Evolutionary conservation across 2,329 filamentous ascomycete genomes (phyloP).

Genomic region (Beauveria caledonica): DNA sequence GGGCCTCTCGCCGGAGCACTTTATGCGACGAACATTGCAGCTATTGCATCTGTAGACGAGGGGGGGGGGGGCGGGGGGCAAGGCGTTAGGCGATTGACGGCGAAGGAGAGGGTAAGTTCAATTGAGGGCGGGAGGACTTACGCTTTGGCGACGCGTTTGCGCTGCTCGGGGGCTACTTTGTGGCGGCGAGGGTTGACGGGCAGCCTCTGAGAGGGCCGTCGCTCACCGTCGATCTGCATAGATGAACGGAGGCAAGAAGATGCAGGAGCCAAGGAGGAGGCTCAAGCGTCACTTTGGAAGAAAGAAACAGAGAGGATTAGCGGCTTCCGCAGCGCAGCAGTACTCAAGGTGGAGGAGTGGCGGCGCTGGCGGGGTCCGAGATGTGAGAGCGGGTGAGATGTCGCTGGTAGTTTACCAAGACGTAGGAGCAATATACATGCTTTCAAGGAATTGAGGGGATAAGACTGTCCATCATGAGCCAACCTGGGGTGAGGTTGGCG

Average conservation of each 20-base stretch:
- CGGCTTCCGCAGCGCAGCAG: not conserved
- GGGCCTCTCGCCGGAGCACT: conserved; percentile 42
- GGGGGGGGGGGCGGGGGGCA: too few relatives aligned
- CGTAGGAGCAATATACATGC: conserved; percentile 8
- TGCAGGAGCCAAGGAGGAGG: not conserved
- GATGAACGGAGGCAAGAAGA: conserved; percentile 1
- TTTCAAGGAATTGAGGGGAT: conserved; percentile 10
- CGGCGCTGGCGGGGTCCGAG: not conserved
- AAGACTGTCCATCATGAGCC: conserved; percentile 11
- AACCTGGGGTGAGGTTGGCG: conserved; percentile 5
- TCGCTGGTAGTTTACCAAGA: not conserved
- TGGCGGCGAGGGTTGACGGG: conserved; percentile 42
- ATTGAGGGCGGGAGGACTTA: conserved; percentile 24
- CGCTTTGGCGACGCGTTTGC: conserved; percentile 42
- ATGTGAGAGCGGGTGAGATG: not conserved
- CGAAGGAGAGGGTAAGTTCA: not conserved
- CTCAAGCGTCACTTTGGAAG: not conserved
- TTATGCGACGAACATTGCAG: conserved; percentile 45
- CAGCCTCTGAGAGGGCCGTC: conserved; percentile 28
- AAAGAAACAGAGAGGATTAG: not conserved
- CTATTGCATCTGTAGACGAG: conserved; percentile 38
- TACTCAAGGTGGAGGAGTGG: not conserved
- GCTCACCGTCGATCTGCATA: conserved; percentile 22
- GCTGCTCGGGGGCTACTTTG: conserved; percentile 37
- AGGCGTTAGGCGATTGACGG: not conserved